Evolutionary conservation across 129 eudicot species (phyloP).

Genomic region (Chrysanthemum seticuspe): DNA sequence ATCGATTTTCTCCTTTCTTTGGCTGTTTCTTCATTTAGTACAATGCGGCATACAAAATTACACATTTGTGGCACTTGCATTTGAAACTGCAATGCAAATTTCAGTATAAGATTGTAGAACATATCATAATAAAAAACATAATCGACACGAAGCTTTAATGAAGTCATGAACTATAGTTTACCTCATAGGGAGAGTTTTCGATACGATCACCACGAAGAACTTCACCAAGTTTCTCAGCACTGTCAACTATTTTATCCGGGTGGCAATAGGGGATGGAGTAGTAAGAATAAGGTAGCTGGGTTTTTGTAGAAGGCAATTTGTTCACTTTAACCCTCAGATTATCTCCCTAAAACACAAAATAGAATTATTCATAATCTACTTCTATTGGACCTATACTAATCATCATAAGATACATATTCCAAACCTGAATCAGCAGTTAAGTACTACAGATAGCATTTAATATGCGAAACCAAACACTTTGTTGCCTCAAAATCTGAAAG

Average conservation of each 20-base stretch:
- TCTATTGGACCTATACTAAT: too few species aligned
- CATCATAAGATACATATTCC: too few species aligned
- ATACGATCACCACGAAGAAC: slow-evolving; percentile 68
- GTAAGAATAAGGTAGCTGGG: slow-evolving; percentile 74
- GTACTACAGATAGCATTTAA: too few species aligned
- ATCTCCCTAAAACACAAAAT: slow-evolving; percentile 44
- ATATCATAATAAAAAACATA: slow-evolving; percentile 15
- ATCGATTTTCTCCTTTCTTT: too few species aligned
- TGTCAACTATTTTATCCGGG: slow-evolving; percentile 47
- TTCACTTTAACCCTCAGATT: slow-evolving; percentile 63
- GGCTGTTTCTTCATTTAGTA: too few species aligned
- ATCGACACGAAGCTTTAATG: neutral
- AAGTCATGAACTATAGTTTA: slow-evolving; percentile 13
- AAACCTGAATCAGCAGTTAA: too few species aligned
- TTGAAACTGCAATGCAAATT: too few species aligned
- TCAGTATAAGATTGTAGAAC: too few species aligned
- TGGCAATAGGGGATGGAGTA: slow-evolving; percentile 61
- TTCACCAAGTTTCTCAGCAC: slow-evolving; percentile 70
- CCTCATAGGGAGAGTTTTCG: slow-evolving; percentile 68
- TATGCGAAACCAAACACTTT: too few species aligned
- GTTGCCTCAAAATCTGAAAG: too few species aligned
- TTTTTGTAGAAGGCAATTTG: slow-evolving; percentile 64
- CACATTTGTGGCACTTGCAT: too few species aligned
- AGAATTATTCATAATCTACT: slow-evolving; percentile 19
- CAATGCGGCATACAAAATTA: too few species aligned